Percentiles rank a stretch among this genome's conserved stretches.
Evolutionary conservation across 805 yeast species (phyloP).

Genomic region (Isabelozyma rhagii): DNA sequence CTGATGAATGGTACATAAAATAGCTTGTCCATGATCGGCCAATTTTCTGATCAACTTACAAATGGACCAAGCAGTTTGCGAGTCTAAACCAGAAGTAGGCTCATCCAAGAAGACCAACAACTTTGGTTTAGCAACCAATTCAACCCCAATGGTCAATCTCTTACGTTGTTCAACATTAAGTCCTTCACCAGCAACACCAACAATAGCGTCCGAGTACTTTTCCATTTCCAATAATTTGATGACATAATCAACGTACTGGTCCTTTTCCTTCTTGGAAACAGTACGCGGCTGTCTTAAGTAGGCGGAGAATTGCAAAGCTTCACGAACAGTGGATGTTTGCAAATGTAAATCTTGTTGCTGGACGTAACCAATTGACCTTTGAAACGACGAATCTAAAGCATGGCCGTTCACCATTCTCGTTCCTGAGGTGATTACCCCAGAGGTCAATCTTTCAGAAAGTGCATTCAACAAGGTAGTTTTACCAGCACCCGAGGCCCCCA

Average conservation of each 20-base stretch:
- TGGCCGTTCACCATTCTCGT: conserved; percentile 35
- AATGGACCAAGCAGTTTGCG: conserved; percentile 37
- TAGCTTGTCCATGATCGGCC: conserved; percentile 33
- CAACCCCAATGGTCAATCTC: conserved; percentile 31
- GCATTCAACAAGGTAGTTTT: conserved; percentile 45
- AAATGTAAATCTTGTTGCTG: conserved; percentile 34
- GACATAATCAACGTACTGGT: conserved; percentile 22
- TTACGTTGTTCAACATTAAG: conserved; percentile 34
- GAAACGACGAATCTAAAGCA: conserved; percentile 22
- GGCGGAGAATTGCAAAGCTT: conserved; percentile 24
- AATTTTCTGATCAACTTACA: conserved; percentile 31
- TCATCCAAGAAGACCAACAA: conserved; percentile 30
- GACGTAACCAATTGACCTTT: conserved; percentile 31
- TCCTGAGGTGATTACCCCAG: conserved; percentile 24
- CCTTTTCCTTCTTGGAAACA: conserved; percentile 18
- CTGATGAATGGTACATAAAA: conserved; percentile 66
- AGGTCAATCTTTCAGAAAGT: conserved; percentile 23
- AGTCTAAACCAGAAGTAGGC: conserved; percentile 38
- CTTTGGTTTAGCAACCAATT: conserved; percentile 27
- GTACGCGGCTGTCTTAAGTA: conserved; percentile 21
- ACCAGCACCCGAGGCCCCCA: conserved; percentile 53
- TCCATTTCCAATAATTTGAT: conserved; percentile 23
- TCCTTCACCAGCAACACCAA: conserved; percentile 34
- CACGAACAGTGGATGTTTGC: conserved; percentile 28
- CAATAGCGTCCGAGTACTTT: conserved; percentile 26